Percentiles rank a stretch among this genome's conserved stretches.
Conservation (phyloP, 805 yeast species). For the Lachancea lanzarotensis region DNA sequence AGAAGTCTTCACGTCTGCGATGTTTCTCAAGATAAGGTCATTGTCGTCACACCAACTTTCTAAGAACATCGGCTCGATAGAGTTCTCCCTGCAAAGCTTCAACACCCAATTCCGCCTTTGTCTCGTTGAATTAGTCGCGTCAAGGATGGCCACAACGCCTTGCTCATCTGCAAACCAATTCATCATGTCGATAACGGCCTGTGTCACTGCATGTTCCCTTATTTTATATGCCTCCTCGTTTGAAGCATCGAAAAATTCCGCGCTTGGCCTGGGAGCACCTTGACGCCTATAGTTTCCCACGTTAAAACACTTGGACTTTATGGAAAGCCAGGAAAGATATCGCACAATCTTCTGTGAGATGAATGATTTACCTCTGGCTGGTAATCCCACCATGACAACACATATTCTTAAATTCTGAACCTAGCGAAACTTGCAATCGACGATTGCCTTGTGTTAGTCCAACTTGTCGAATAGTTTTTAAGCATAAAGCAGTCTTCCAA, state of each 20-base stretch:
- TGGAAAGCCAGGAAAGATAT: constrained; percentile 86
- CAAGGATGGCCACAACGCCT: constrained; percentile 88
- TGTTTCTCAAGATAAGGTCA: constrained; percentile 68
- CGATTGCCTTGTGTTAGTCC: constrained; percentile 4
- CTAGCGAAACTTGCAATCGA: constrained; percentile 13
- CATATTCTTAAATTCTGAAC: constrained; percentile 72
- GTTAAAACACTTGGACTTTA: constrained; percentile 79
- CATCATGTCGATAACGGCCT: constrained; percentile 75
- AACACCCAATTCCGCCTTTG: constrained; percentile 62
- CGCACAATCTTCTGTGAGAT: constrained; percentile 92
- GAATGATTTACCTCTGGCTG: constrained; percentile 66
- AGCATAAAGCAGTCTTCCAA: too few species aligned
- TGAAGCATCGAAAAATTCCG: constrained; percentile 67
- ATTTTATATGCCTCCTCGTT: constrained; percentile 59
- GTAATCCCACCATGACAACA: constrained; percentile 78
- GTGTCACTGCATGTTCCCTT: constrained; percentile 61
- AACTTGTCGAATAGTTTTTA: neutral
- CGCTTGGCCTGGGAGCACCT: constrained; percentile 46
- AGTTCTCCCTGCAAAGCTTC: constrained; percentile 52
- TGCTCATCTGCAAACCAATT: constrained; percentile 74
- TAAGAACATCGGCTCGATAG: constrained; percentile 82
- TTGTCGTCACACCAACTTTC: constrained; percentile 89
- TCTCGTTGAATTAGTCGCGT: constrained; percentile 84
- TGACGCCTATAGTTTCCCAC: constrained; percentile 81
- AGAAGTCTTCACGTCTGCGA: constrained; percentile 78